These are phyloP conservation scores for Coelastrella sp. DNA, from an alignment of 139 green algal genomes.

Conservation along the genomic window DNA sequence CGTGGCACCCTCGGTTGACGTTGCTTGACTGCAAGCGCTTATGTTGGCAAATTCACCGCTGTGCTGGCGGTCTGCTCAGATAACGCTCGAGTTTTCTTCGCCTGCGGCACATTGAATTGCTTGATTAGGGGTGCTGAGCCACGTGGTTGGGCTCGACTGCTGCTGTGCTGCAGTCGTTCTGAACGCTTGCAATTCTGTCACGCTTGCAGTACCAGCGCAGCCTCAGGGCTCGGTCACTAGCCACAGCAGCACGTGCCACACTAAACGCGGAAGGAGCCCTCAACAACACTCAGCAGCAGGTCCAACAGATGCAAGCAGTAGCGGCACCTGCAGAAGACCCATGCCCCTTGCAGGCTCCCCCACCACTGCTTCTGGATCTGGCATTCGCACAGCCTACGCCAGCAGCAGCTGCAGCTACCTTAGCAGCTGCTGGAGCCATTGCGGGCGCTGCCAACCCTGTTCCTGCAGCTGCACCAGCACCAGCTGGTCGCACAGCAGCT, in stretches of 20 bases:
- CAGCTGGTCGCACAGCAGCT: not conserved
- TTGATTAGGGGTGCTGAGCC: no score
- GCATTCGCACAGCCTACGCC: not conserved
- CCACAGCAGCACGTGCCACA: not conserved
- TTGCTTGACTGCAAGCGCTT: not conserved
- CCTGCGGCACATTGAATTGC: no score
- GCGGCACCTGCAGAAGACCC: not conserved
- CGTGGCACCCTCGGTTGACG: not conserved
- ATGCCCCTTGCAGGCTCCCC: not conserved
- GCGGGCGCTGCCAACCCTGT: not conserved
- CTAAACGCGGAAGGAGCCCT: not conserved
- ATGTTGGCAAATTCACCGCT: no score
- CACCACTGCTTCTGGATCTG: not conserved
- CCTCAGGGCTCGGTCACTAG: not conserved
- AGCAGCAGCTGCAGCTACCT: not conserved
- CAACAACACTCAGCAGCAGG: not conserved
- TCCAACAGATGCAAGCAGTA: not conserved
- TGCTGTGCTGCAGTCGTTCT: no score
- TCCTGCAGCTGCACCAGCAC: not conserved
- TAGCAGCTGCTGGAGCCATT: not conserved
- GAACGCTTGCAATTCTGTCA: no score
- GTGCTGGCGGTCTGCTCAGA: no score
- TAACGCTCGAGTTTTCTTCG: no score
- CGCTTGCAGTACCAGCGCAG: slow-evolving; percentile 22
- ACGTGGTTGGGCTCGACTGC: no score